Base-by-base conservation (phyloP, 2,329 filamentous ascomycete genomes). In the Colletotrichum sansevieriae region DNA sequence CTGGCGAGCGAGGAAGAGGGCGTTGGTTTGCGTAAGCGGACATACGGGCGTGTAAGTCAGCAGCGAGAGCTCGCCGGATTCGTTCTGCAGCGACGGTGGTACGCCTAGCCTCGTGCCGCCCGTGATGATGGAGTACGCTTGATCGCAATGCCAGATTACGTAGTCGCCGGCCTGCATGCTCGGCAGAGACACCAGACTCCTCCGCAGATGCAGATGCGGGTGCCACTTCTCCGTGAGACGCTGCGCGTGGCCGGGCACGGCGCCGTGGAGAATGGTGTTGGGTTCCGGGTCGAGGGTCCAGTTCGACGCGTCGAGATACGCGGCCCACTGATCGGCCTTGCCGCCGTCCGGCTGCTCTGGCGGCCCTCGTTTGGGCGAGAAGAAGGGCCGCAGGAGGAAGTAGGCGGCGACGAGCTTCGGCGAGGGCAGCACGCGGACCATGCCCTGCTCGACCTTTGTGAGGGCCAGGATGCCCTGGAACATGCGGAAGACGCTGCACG, bases 401-500 rank as follows among this genome's bases (percentile, higher is more conserved):
- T 85, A 85, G 7, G 81, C 82, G 1, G 82, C 83, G 4, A 80
- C 81, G 11, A 85, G 79, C 72, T 85, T 84, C 39, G 83, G 82
- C 57, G 81, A 83, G 12, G 83, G 83, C 22, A 84, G 77, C 57
- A 85, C 78, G 5, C 82, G 80, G 70, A 83, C 81, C 76, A 83
- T 83, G 61, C 82, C 70, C 60, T 71, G 68, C 63, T 71, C 70
- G 1, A 90, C 90, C 29, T 84, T 81, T 20, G 87, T 90, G 79
- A 95, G 87, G 33, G 85, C 83, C 13, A 95, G 78, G 91, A 92
- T 93, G 59, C 92, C 93, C 76, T 95, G 92, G 75, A 91, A 92
- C 85, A 94, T 92, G 57, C 92, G 86, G 76, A 94, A 91, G 79
- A 92, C 91, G 57, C 84, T 89, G 77, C 92, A 94, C 9, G 89